Evolutionary conservation across 73 alveolate genomes (phyloP).

Genomic region (Tetrahymena malaccensis): DNA sequence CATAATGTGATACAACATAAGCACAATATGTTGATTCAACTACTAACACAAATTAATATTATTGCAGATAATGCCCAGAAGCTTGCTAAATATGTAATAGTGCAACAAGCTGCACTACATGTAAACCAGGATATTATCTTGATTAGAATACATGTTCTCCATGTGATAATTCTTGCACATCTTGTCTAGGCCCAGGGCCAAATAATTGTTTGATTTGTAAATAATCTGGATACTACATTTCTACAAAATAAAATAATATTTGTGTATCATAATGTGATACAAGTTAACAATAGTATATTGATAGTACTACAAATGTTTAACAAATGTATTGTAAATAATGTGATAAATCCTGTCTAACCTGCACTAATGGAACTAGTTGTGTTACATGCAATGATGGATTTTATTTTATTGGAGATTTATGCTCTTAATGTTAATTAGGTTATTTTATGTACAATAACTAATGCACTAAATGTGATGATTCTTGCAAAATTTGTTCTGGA

Average conservation of each 20-base stretch:
- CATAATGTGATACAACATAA: no score
- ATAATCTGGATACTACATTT: no score
- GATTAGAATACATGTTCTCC: neutral
- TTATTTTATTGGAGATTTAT: neutral
- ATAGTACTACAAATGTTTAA: neutral
- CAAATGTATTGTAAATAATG: neutral
- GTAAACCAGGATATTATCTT: neutral
- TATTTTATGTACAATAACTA: no score
- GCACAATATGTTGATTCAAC: no score
- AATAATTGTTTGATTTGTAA: neutral
- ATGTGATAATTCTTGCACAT: neutral
- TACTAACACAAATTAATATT: no score
- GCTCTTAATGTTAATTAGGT: no score
- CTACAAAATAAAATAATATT: neutral
- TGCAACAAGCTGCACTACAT: neutral
- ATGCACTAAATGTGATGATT: neutral
- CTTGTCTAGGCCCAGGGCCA: neutral
- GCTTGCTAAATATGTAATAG: no score
- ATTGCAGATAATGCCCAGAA: no score
- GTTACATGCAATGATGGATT: neutral
- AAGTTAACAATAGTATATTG: neutral
- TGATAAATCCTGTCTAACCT: neutral
- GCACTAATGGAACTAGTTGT: neutral
- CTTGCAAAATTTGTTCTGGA: neutral
- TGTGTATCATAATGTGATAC: neutral